phyloP scores from a whole-genome alignment of 2,329 filamentous ascomycete genomes.

The Diaporthe australafricana region DNA sequence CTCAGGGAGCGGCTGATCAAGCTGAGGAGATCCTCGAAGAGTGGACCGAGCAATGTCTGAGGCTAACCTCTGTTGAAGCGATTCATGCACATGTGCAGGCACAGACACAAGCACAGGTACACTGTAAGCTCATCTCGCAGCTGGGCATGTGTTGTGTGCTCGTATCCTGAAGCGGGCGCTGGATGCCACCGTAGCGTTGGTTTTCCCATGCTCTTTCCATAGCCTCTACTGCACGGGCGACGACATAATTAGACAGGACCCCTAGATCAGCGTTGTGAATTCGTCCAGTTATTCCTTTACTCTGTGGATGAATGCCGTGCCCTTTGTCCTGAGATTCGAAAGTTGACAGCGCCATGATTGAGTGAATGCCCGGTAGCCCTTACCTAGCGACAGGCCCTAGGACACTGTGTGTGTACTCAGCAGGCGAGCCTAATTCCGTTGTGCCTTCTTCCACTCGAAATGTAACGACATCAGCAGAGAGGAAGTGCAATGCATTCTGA shows the following conservation, averaged over 20 bases:
- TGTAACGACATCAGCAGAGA: neutral
- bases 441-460: conserved; percentile 1
- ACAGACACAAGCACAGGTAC: neutral
- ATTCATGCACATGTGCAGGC: neutral
- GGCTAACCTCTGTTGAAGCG: conserved; percentile 55
- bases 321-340: neutral
- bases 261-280: neutral
- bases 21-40: conserved; percentile 62
- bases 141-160: no score
- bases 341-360: no score
- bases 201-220: neutral
- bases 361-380: neutral
- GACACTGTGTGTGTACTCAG: neutral
- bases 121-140: neutral
- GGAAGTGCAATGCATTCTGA: neutral
- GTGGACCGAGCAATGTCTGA: conserved; percentile 52
- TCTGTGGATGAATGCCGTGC: neutral
- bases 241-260: conserved; percentile 1
- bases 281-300: neutral
- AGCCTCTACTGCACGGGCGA: neutral
- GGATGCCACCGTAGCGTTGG: neutral
- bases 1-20: conserved; percentile 66
- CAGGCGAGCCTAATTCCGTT: no score
- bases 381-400: neutral
- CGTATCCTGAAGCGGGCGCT: neutral